Percentiles rank a stretch among this genome's conserved stretches.
These are phyloP conservation scores for Suaeda aralocaspica DNA, from an alignment of 148 eudicot genomes.

Conservation along the genomic window DNA sequence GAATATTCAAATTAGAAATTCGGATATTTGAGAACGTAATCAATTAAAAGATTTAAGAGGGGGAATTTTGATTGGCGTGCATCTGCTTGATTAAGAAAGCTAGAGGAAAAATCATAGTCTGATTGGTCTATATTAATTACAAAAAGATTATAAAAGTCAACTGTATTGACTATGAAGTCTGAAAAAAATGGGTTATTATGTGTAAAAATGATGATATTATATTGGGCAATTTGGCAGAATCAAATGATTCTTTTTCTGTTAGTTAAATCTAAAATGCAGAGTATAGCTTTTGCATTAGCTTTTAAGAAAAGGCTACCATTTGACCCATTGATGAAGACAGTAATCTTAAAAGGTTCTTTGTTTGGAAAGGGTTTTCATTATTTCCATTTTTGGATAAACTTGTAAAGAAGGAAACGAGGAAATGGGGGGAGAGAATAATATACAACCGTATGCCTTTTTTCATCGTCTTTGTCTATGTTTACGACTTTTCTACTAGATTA, in stretches of 20 bases:
- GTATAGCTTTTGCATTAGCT: neutral
- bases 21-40: conserved; percentile 8
- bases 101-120: neutral
- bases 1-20: conserved; percentile 21
- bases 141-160: conserved; percentile 1
- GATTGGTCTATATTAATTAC: neutral
- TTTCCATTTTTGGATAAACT: neutral
- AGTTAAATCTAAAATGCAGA: too few relatives aligned
- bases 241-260: neutral
- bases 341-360: conserved; percentile 3
- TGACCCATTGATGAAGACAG: neutral
- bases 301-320: neutral
- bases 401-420: neutral
- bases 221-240: neutral
- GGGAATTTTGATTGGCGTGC: too few relatives aligned
- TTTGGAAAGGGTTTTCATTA: neutral
- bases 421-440: too few relatives aligned
- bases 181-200: neutral
- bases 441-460: too few relatives aligned
- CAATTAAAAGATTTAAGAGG: neutral
- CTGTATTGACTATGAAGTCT: conserved; percentile 4
- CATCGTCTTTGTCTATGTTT: too few relatives aligned
- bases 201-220: neutral
- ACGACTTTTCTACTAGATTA: too few relatives aligned
- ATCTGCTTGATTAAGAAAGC: neutral